Conservation (phyloP, 2,329 filamentous ascomycete genomes). For the Lomentospora prolificans region DNA sequence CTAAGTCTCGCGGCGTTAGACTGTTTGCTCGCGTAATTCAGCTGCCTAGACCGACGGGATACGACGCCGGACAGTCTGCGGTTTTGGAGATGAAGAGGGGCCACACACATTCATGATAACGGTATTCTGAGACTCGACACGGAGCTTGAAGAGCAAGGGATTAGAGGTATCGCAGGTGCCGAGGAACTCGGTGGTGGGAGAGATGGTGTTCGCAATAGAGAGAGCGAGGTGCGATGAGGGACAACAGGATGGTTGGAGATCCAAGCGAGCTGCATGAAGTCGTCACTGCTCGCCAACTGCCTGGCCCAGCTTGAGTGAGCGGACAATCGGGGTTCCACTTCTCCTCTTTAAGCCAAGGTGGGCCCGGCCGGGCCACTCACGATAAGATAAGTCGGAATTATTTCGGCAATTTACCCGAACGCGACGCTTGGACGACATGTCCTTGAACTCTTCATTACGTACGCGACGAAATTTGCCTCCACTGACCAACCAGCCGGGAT, state of each 20-base stretch:
- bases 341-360: too few relatives aligned
- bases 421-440: neutral
- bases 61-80: neutral
- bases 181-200: neutral
- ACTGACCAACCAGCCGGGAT: neutral
- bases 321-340: neutral
- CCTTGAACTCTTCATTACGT: conserved; percentile 10
- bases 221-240: conserved; percentile 1
- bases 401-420: neutral
- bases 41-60: neutral
- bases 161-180: neutral
- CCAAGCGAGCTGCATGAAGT: neutral
- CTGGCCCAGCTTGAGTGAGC: neutral
- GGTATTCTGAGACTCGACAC: neutral
- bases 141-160: neutral
- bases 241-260: neutral
- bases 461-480: conserved; percentile 10
- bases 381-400: neutral
- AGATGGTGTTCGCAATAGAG: neutral
- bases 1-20: conserved; percentile 31
- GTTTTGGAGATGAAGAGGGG: conserved; percentile 10
- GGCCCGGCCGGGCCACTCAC: too few relatives aligned
- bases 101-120: conserved; percentile 47
- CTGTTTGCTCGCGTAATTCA: neutral
- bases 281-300: neutral